Conservation (phyloP, 169 alveolate genomes). For the Cardiosporidium cionae region DNA sequence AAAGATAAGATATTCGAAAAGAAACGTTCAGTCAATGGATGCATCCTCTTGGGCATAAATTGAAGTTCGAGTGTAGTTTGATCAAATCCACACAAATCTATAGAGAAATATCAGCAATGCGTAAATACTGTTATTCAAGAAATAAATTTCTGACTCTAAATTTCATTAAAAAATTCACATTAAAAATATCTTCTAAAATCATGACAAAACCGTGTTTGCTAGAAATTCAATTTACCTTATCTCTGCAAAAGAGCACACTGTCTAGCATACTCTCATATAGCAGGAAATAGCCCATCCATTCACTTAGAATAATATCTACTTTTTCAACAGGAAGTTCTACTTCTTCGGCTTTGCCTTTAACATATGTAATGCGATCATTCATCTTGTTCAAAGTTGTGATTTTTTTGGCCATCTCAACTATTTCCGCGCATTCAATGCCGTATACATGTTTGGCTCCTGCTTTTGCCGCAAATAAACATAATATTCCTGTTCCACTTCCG, state of each 20-base stretch:
- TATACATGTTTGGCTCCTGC: constrained; percentile 97
- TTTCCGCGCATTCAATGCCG: constrained; percentile 94
- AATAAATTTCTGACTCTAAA: too few species aligned
- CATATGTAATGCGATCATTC: constrained; percentile 77
- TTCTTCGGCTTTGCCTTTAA: constrained; percentile 94
- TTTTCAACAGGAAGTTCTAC: constrained; percentile 84
- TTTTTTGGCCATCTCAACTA: constrained; percentile 81
- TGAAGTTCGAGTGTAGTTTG: too few species aligned
- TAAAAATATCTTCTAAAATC: too few species aligned
- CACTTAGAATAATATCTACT: constrained; percentile 95
- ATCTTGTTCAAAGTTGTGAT: constrained; percentile 80
- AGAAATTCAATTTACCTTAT: constrained; percentile 61
- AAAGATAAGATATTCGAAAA: background rate
- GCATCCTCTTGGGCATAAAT: background rate
- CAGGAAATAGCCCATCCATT: constrained; percentile 99
- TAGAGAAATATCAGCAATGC: too few species aligned
- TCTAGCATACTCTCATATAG: constrained; percentile 95
- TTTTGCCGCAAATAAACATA: constrained; percentile 90
- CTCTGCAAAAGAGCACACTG: constrained; percentile 91
- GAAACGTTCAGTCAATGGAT: background rate
- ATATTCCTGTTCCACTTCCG: constrained; percentile 98
- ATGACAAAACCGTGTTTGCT: too few species aligned
- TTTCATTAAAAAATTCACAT: too few species aligned
- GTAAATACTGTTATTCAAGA: too few species aligned
- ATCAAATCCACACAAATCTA: too few species aligned